Percentiles rank a stretch among this genome's conserved stretches.
phyloP scores from a whole-genome alignment of 495 filamentous ascomycete species.

The Aspergillus biplanus region DNA sequence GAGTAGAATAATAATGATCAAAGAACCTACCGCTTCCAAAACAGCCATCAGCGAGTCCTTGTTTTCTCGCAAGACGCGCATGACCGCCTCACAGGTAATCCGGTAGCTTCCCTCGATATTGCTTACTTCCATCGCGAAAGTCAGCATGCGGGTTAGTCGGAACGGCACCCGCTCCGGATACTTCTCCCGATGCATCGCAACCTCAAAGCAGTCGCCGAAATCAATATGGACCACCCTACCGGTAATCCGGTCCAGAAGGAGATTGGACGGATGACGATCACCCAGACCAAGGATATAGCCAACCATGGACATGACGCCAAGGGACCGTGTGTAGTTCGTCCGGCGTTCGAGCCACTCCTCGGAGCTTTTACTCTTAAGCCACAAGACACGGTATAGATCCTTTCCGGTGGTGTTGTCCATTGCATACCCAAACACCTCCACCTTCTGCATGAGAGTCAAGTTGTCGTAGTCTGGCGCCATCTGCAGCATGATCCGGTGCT shows the following conservation, averaged over 20 bases:
- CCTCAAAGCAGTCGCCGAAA: slow-evolving; percentile 99
- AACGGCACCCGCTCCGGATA: slow-evolving; percentile 98
- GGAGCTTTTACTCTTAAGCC: slow-evolving; percentile 97
- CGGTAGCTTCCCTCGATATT: slow-evolving; percentile 99
- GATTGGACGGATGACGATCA: slow-evolving; percentile 93
- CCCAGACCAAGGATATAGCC: slow-evolving; percentile 97
- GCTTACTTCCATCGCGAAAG: slow-evolving; percentile 98
- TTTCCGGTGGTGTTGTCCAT: slow-evolving; percentile 99
- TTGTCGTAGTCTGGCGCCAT: slow-evolving; percentile 99
- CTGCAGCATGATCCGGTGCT: slow-evolving; percentile 98
- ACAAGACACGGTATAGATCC: slow-evolving; percentile 95
- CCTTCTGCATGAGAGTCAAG: slow-evolving; percentile 98
- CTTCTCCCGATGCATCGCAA: slow-evolving; percentile 99
- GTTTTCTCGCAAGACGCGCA: slow-evolving; percentile 94
- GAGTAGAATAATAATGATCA: neutral
- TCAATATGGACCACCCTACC: slow-evolving; percentile 98
- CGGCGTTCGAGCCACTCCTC: slow-evolving; percentile 96
- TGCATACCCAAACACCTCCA: slow-evolving; percentile 98
- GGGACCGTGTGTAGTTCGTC: slow-evolving; percentile 95
- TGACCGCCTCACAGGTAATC: slow-evolving; percentile 96
- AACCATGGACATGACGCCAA: slow-evolving; percentile 99
- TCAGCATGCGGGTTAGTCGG: slow-evolving; percentile 96
- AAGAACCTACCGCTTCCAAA: slow-evolving; percentile 82
- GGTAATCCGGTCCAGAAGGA: slow-evolving; percentile 94
- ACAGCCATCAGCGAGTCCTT: slow-evolving; percentile 99